Percentiles rank a stretch among this genome's conserved stretches.
These are phyloP conservation scores for Arxiozyma telluris DNA, from an alignment of 1,139 yeast species.

Conservation along the genomic window DNA sequence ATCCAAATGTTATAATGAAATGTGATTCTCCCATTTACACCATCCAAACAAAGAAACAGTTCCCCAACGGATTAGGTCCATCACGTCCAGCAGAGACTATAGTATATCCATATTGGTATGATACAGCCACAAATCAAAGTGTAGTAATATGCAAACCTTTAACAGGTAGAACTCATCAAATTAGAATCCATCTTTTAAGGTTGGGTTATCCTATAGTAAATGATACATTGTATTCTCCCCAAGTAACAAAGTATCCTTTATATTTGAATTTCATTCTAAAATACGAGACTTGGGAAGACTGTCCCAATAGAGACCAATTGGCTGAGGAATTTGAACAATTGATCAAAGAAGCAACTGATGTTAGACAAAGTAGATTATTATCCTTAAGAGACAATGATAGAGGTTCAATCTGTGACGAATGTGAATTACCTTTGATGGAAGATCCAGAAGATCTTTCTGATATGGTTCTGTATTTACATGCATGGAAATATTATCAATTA, in stretches of 20 bases:
- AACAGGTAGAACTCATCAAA: conserved; percentile 75
- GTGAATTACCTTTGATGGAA: conserved; percentile 36
- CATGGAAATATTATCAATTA: conserved; percentile 37
- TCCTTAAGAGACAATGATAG: conserved; percentile 28
- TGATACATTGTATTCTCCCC: conserved; percentile 48
- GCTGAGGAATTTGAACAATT: conserved; percentile 21
- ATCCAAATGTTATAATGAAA: neutral
- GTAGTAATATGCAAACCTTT: conserved; percentile 57
- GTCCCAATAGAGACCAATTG: conserved; percentile 41
- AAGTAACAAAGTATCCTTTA: conserved; percentile 17
- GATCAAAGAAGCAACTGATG: conserved; percentile 15
- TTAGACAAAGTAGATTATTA: conserved; percentile 9
- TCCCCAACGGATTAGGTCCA: conserved; percentile 23
- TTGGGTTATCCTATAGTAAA: conserved; percentile 62
- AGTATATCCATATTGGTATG: conserved; percentile 33
- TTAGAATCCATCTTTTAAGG: conserved; percentile 60
- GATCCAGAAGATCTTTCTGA: conserved; percentile 32
- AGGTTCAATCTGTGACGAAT: conserved; percentile 36
- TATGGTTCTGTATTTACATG: conserved; percentile 49
- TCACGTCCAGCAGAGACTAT: conserved; percentile 36
- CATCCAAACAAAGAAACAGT: conserved; percentile 52
- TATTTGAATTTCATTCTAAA: conserved; percentile 35
- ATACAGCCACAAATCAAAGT: conserved; percentile 36
- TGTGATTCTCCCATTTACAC: conserved; percentile 50
- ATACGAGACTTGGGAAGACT: conserved; percentile 60